phyloP scores from a whole-genome alignment of 2,329 filamentous ascomycete genomes.

The Fusarium continuum region DNA sequence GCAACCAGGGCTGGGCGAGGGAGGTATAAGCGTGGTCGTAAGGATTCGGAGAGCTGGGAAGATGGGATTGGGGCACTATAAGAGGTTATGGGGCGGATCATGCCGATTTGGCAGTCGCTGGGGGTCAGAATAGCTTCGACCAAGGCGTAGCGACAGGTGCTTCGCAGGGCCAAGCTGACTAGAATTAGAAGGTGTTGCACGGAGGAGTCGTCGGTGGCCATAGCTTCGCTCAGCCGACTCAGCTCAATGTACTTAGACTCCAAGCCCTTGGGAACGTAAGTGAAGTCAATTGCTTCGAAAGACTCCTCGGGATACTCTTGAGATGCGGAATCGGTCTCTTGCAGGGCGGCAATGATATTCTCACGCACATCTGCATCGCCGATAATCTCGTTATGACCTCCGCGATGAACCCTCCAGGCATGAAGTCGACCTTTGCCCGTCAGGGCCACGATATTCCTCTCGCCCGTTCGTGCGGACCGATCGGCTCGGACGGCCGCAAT shows the following conservation, averaged over 20 bases:
- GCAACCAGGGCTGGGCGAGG: conserved; percentile 82
- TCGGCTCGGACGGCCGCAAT: conserved; percentile 83
- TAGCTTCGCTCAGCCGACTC: conserved; percentile 61
- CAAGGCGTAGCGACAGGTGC: conserved; percentile 73
- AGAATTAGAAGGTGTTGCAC: conserved; percentile 70
- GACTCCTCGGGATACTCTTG: conserved; percentile 63
- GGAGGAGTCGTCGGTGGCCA: conserved; percentile 59
- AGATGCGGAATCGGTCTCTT: conserved; percentile 60
- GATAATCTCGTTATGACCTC: conserved; percentile 80
- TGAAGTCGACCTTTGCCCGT: conserved; percentile 82
- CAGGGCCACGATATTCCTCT: conserved; percentile 83
- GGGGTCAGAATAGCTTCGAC: conserved; percentile 74
- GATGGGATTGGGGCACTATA: conserved; percentile 65
- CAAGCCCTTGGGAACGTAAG: conserved; percentile 67
- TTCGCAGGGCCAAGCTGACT: conserved; percentile 63
- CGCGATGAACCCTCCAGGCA: conserved; percentile 88
- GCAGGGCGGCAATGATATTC: conserved; percentile 69
- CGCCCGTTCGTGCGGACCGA: conserved; percentile 75
- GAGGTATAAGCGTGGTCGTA: conserved; percentile 74
- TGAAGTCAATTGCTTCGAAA: conserved; percentile 82
- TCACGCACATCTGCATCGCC: conserved; percentile 76
- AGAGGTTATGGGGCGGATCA: conserved; percentile 73
- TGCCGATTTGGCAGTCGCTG: conserved; percentile 65
- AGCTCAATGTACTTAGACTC: conserved; percentile 60
- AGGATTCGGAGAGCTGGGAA: conserved; percentile 47